Base-by-base conservation (phyloP, 805 yeast species). In the Komagataella kurtzmanii region DNA sequence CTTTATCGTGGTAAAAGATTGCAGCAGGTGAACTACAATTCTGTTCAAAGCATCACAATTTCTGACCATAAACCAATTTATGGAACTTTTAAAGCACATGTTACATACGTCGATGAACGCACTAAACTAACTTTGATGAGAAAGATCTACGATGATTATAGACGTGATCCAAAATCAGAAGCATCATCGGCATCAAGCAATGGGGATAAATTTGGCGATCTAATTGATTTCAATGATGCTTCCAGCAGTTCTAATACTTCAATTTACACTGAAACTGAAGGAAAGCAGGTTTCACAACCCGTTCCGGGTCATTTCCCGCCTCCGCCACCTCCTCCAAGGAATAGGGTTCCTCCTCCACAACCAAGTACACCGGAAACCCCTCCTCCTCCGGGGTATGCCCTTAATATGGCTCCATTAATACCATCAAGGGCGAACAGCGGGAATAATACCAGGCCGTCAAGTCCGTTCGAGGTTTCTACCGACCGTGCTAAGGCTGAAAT, bases 51-150 rank as follows among this genome's bases (percentile, higher is more conserved):
- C 23, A 69, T 85, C n/a, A 59, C 70, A 8, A 80, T 83, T 56
- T 85, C 93, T 0, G 96, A 88, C 60, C 96, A 88, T 61, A 67
- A 91, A 44, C 95, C 96, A 0, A 95, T 88, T 0, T 76, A 74
- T 59, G 90, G 87, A 0, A 62, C 76, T 2, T 88, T 81, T 59
- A 65, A 65, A 17, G 79, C 86, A 12, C 71, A 68, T 17, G 90
- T 88, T 17, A 75, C 79, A 51, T 76, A 86, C 52, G 73, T 90
- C 36, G 85, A 93, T 63, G 85, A 85, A 54, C 72, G 65, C 8
- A 67, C 73, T 44, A 86, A 80, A 63, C 71, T 74, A 50, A 66
- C 69, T 46, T 65, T 90, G 52, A 70, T 80, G 17, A 71, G 74
- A 46, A 75, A 80, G 50, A 66, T 91, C 44, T 84, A 86, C 59